phyloP scores from a whole-genome alignment of 2,329 filamentous ascomycete species.

The Hymenoscyphus salicellus region DNA sequence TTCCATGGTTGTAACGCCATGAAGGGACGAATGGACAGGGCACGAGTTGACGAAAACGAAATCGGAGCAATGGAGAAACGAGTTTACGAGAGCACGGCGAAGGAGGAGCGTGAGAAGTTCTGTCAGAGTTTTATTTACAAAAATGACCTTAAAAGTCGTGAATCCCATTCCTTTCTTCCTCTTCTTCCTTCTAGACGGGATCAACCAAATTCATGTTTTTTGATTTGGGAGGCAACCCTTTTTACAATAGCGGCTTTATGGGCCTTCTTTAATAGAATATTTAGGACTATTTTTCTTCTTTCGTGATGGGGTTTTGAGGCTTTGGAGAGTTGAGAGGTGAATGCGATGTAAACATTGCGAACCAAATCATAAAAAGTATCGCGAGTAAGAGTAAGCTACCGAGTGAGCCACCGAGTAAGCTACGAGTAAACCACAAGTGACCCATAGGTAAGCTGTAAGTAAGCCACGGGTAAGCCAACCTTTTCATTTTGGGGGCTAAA shows the following conservation, averaged over 20 bases:
- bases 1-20: not conserved
- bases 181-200: constrained; percentile 16
- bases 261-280: constrained; percentile 29
- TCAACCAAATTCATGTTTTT: constrained; percentile 1
- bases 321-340: not conserved
- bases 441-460: no score
- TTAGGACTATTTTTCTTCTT: constrained; percentile 4
- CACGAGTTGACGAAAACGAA: not conserved
- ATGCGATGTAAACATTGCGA: no score
- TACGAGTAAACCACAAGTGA: no score
- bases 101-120: not conserved
- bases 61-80: no score
- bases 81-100: no score
- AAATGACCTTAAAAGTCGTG: constrained; percentile 6
- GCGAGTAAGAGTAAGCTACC: no score
- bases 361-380: no score
- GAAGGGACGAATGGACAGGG: not conserved
- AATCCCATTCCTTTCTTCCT: constrained; percentile 18
- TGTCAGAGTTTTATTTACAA: not conserved
- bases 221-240: constrained; percentile 10
- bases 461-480: no score
- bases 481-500: no score
- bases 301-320: not conserved
- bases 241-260: constrained; percentile 22
- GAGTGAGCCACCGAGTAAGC: no score